Evolutionary conservation across 352 stramenopile species (phyloP).

Genomic region (Phytophthora pinifolia): DNA sequence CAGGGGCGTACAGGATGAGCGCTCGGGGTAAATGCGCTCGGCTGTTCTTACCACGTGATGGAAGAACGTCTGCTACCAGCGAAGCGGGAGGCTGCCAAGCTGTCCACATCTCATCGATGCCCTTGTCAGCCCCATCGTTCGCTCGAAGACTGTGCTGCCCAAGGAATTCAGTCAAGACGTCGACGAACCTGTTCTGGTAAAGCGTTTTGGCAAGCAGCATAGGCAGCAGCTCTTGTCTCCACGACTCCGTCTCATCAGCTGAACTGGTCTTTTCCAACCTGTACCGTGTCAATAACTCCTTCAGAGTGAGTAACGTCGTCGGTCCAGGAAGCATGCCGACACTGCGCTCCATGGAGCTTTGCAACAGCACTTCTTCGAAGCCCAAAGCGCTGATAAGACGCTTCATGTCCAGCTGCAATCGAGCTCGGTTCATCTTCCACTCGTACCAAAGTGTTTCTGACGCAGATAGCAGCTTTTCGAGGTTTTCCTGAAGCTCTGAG

Average conservation of each 20-base stretch:
- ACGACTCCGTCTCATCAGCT: not conserved
- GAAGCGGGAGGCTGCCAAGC: conserved; percentile 13
- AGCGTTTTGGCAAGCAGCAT: conserved; percentile 43
- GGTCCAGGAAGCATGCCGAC: conserved; percentile 1
- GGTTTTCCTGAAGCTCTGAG: conserved; percentile 6
- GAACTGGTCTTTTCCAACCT: not conserved
- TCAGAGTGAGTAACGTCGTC: conserved; percentile 7
- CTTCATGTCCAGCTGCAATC: conserved; percentile 21
- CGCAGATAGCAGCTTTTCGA: conserved; percentile 14
- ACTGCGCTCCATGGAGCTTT: not conserved
- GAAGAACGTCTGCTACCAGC: conserved; percentile 17
- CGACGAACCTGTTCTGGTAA: conserved; percentile 33
- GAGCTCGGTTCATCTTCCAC: conserved; percentile 39
- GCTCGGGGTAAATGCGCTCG: conserved; percentile 23
- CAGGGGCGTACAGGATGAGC: conserved; percentile 20
- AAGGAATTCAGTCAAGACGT: conserved; percentile 21
- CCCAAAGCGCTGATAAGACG: conserved; percentile 17
- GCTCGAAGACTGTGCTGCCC: not conserved
- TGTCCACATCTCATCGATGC: conserved; percentile 4
- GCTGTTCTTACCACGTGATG: conserved; percentile 21
- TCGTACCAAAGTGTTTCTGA: conserved; percentile 48
- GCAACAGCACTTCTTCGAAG: conserved; percentile 9
- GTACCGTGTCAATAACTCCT: conserved; percentile 8
- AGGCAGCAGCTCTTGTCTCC: not conserved
- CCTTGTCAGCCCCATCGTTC: not conserved